Conservation (phyloP, 352 stramenopile species). For the Phytopythium oedochilum region DNA sequence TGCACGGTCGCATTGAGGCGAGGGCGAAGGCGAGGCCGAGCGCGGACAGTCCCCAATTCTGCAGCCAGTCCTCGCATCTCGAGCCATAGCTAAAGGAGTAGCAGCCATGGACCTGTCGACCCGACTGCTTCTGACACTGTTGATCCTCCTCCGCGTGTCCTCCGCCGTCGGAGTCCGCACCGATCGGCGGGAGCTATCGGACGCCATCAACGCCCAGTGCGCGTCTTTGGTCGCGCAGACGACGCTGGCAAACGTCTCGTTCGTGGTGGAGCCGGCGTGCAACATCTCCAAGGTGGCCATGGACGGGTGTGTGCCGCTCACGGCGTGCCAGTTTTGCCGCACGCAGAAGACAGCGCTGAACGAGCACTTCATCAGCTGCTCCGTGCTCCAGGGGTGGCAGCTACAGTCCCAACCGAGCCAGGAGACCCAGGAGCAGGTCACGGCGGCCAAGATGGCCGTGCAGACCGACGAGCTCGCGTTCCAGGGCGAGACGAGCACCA, state of each 20-base stretch:
- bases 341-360: conserved; percentile 56
- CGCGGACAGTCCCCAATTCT: not conserved
- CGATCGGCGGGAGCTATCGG: no score
- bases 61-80: not conserved
- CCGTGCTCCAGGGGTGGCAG: conserved; percentile 27
- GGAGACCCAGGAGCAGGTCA: not conserved
- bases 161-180: not conserved
- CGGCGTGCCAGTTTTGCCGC: conserved; percentile 49
- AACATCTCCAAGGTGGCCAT: conserved; percentile 18
- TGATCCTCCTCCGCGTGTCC: not conserved
- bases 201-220: conserved; percentile 14
- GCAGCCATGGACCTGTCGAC: not conserved
- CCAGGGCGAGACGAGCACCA: not conserved
- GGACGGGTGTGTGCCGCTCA: conserved; percentile 34
- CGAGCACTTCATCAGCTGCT: conserved; percentile 50
- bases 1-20: no score
- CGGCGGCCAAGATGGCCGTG: not conserved
- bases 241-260: conserved; percentile 35
- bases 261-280: conserved; percentile 34
- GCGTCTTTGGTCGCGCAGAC: conserved; percentile 17
- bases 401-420: not conserved
- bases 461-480: not conserved
- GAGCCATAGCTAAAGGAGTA: not conserved
- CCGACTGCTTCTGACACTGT: not conserved
- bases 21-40: no score